phyloP scores from a whole-genome alignment of 139 green algal genomes.

The Coccomyxa sp. region DNA sequence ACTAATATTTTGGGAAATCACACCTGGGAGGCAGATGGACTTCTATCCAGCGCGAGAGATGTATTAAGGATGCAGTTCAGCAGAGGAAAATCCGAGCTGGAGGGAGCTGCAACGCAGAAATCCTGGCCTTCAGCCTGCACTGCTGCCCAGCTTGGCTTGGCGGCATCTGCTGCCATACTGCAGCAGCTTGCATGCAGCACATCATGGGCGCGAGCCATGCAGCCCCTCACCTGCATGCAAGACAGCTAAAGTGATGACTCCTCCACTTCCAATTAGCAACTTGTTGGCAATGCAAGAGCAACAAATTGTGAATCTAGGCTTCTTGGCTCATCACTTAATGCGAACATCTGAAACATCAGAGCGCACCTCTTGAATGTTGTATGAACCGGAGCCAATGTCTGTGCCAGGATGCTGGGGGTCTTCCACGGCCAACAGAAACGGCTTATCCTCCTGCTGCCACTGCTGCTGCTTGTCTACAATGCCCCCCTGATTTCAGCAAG shows the following conservation, averaged over 20 bases:
- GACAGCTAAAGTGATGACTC: too few relatives aligned
- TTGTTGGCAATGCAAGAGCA: too few relatives aligned
- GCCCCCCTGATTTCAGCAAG: conserved; percentile 34
- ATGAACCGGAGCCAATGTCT: conserved; percentile 47
- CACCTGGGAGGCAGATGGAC: not conserved
- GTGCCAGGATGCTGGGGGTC: conserved; percentile 50
- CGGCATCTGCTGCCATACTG: too few relatives aligned
- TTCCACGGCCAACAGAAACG: conserved; percentile 49
- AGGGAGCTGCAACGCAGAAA: not conserved
- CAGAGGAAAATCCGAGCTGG: not conserved
- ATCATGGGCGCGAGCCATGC: too few relatives aligned
- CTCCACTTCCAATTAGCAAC: too few relatives aligned
- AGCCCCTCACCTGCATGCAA: too few relatives aligned
- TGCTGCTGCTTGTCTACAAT: conserved; percentile 37
- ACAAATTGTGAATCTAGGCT: too few relatives aligned
- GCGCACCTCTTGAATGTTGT: conserved; percentile 16
- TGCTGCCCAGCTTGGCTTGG: not conserved
- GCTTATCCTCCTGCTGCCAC: conserved; percentile 30
- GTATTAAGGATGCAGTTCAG: not conserved
- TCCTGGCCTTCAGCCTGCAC: not conserved
- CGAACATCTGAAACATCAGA: too few relatives aligned
- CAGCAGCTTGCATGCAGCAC: too few relatives aligned
- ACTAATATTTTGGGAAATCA: too few relatives aligned
- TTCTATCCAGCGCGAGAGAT: not conserved
- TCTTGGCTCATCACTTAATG: too few relatives aligned